A percentile compares a stretch with the other conserved stretches of the same genome.
Evolutionary conservation across 352 stramenopile species (phyloP).

Genomic region (Pythium guiyangense): DNA sequence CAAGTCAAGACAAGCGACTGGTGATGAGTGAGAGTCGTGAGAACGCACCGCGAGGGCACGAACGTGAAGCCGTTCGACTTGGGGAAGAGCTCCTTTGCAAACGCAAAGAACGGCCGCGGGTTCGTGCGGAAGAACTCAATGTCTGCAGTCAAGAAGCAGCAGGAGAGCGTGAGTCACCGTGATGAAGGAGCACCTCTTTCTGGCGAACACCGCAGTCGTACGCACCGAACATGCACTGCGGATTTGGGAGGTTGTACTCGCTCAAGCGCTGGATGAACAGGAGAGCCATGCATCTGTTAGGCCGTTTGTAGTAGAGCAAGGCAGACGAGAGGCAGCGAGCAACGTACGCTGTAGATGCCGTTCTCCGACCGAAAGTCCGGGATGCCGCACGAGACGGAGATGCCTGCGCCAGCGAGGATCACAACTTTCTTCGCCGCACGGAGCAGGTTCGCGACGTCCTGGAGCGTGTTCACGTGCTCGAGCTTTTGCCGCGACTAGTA

Average conservation of each 20-base stretch:
- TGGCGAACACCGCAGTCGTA: no score
- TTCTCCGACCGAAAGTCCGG: conserved; percentile 97
- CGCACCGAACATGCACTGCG: conserved; percentile 85
- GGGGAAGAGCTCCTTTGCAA: conserved; percentile 88
- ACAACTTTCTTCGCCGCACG: conserved; percentile 86
- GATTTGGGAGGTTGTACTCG: conserved; percentile 82
- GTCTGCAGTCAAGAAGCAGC: conserved; percentile 74
- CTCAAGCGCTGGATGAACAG: conserved; percentile 39
- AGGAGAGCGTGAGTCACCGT: no score
- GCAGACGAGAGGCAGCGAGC: no score
- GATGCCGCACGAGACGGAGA: conserved; percentile 97
- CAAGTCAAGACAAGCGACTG: background rate
- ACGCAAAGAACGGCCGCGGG: conserved; percentile 96
- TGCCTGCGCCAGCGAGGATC: conserved; percentile 92
- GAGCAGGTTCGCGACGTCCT: conserved; percentile 75
- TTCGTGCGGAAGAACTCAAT: conserved; percentile 97
- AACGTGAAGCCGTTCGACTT: conserved; percentile 81
- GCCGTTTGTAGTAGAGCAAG: no score
- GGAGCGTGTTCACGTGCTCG: conserved; percentile 50
- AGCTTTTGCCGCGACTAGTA: conserved; percentile 42
- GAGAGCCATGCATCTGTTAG: no score
- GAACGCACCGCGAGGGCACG: conserved; percentile 52
- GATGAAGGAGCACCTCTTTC: no score
- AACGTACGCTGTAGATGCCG: conserved; percentile 87
- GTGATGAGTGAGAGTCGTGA: background rate